Conservation (phyloP, 2,329 filamentous ascomycete species). For the Didymella sp. region DNA sequence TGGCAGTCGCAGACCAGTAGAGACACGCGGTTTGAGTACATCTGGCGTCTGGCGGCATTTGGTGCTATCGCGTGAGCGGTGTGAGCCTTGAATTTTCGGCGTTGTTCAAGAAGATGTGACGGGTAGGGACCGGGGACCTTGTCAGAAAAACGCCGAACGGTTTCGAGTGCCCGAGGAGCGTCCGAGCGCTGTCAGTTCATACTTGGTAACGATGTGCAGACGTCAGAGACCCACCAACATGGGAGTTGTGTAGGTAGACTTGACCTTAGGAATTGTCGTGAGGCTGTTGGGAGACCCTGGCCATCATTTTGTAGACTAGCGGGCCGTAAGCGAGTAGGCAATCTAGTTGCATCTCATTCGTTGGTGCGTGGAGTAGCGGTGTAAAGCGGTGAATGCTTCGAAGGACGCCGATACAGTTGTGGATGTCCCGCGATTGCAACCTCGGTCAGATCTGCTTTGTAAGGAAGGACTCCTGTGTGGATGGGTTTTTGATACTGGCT, state of each 20-base stretch:
- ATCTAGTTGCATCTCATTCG: conserved; percentile 6
- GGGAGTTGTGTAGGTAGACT: conserved; percentile 1
- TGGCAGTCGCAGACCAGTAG: conserved; percentile 2
- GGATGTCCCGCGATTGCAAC: conserved; percentile 1
- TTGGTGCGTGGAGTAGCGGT: conserved; percentile 6
- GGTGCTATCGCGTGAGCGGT: conserved; percentile 12
- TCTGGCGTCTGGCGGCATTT: not conserved
- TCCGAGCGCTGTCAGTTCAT: not conserved
- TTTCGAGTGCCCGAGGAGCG: conserved; percentile 11
- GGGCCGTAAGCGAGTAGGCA: conserved; percentile 13
- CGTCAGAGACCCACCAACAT: conserved; percentile 14
- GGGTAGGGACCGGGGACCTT: conserved; percentile 6
- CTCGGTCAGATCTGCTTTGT: not conserved
- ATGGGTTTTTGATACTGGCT: not conserved
- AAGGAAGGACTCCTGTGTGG: not conserved
- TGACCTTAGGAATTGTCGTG: not conserved
- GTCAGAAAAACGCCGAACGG: conserved; percentile 18
- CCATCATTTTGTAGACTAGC: conserved; percentile 15
- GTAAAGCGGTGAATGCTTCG: conserved; percentile 18
- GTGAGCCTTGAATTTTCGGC: conserved; percentile 16
- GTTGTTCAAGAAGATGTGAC: not conserved
- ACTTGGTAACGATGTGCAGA: conserved; percentile 13
- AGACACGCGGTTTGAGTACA: not conserved
- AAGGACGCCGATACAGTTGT: conserved; percentile 3
- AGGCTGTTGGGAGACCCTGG: conserved; percentile 15